A percentile compares a stretch with the other conserved stretches of the same genome.
phyloP scores from a whole-genome alignment of 1,139 yeast genomes.

The Nakaseomyces uthaithaninus region DNA sequence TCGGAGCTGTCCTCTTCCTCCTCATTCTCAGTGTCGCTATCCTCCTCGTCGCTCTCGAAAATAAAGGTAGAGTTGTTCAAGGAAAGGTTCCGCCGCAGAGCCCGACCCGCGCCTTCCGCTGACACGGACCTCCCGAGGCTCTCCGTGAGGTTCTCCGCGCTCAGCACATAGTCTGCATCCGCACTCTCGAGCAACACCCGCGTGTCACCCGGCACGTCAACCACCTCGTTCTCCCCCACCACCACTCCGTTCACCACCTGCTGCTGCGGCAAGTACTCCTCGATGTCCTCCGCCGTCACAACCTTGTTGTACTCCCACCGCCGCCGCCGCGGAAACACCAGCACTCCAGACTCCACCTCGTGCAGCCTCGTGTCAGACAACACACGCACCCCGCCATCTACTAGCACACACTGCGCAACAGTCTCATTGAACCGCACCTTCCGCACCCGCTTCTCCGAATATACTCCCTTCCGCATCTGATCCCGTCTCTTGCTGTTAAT shows the following conservation, averaged over 20 bases:
- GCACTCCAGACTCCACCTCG: not conserved
- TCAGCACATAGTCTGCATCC: not conserved
- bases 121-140: not conserved
- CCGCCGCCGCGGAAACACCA: not conserved
- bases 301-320: conserved; percentile 5
- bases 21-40: conserved; percentile 1
- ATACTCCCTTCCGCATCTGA: not conserved
- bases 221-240: conserved; percentile 5
- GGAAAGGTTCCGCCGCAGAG: not conserved
- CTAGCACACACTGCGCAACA: conserved; percentile 3
- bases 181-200: not conserved
- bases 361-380: not conserved
- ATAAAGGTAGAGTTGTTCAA: conserved; percentile 1
- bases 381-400: conserved; percentile 1
- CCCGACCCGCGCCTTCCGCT: not conserved
- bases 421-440: conserved; percentile 4
- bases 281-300: conserved; percentile 3
- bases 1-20: not conserved
- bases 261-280: not conserved
- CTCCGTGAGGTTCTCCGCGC: not conserved
- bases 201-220: conserved; percentile 4
- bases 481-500: not conserved
- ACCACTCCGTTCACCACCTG: conserved; percentile 1
- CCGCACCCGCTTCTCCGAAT: conserved; percentile 3
- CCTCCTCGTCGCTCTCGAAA: conserved; percentile 1